These are phyloP conservation scores for Desmodesmus armatus DNA, from an alignment of 139 green algal species.

Conservation along the genomic window DNA sequence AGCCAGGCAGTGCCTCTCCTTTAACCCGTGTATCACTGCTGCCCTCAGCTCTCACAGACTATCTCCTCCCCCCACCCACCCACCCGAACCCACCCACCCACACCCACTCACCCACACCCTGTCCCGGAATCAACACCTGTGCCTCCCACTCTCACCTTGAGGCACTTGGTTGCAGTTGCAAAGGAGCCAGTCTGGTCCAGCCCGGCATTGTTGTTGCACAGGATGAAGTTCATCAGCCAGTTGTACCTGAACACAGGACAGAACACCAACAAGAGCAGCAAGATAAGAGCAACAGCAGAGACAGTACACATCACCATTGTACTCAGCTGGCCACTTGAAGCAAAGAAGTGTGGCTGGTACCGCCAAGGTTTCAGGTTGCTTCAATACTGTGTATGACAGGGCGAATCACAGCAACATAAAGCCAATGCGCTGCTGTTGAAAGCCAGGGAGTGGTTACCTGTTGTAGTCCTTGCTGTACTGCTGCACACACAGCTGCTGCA, in stretches of 20 bases:
- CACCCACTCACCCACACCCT: too few relatives aligned
- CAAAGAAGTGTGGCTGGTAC: too few relatives aligned
- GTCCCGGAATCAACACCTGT: too few relatives aligned
- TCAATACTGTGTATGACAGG: too few relatives aligned
- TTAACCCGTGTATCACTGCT: background rate
- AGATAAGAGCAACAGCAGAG: background rate
- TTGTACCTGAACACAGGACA: too few relatives aligned
- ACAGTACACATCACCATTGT: background rate
- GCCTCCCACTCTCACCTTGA: conserved; percentile 27
- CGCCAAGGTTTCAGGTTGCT: too few relatives aligned
- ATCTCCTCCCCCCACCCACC: background rate
- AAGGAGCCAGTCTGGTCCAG: conserved; percentile 18
- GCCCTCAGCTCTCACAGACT: background rate
- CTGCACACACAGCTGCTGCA: conserved; percentile 45
- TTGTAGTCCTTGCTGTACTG: conserved; percentile 4
- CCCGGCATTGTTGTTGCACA: conserved; percentile 34
- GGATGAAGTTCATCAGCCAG: conserved; percentile 38
- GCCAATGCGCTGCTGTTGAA: too few relatives aligned
- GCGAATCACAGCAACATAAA: too few relatives aligned
- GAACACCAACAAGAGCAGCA: background rate
- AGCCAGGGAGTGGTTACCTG: too few relatives aligned
- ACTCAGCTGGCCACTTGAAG: background rate
- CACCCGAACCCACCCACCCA: too few relatives aligned
- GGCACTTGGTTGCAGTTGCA: conserved; percentile 21
- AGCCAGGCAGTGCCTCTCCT: background rate